These are phyloP conservation scores for Xylaria curta DNA, from an alignment of 495 filamentous ascomycete genomes.

Conservation along the genomic window DNA sequence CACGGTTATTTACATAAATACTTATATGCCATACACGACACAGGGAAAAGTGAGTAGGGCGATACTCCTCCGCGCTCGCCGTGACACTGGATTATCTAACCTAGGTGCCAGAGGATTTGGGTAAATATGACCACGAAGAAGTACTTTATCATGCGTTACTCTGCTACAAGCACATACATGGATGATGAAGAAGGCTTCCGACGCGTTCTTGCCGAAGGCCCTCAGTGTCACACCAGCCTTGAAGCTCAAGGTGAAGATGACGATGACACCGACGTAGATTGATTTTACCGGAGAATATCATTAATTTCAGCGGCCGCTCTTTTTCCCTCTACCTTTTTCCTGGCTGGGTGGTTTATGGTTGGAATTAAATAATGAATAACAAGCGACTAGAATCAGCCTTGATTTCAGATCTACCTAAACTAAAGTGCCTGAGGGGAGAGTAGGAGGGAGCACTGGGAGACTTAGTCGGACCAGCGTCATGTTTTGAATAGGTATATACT, in stretches of 20 bases:
- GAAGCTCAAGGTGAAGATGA: background rate
- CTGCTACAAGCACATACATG: background rate
- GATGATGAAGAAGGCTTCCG: background rate
- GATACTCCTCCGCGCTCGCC: background rate
- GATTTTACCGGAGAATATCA: background rate
- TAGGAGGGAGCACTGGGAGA: background rate
- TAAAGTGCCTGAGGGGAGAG: background rate
- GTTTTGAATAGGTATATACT: slow-evolving; percentile 1
- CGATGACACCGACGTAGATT: background rate
- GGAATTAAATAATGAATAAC: background rate
- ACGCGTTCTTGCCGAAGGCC: background rate
- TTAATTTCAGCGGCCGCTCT: background rate
- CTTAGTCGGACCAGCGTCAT: background rate
- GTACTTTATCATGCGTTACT: background rate
- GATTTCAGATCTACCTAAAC: background rate
- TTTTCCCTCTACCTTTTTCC: background rate
- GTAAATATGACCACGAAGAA: background rate
- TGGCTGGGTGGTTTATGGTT: background rate
- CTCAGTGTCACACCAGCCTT: background rate
- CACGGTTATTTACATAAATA: background rate
- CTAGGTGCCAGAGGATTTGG: background rate
- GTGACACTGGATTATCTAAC: background rate
- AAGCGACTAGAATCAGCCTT: background rate
- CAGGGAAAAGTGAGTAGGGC: background rate
- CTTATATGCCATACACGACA: background rate